phyloP scores from a whole-genome alignment of 305 asterid genomes.

The Fraxinus baroniana region DNA sequence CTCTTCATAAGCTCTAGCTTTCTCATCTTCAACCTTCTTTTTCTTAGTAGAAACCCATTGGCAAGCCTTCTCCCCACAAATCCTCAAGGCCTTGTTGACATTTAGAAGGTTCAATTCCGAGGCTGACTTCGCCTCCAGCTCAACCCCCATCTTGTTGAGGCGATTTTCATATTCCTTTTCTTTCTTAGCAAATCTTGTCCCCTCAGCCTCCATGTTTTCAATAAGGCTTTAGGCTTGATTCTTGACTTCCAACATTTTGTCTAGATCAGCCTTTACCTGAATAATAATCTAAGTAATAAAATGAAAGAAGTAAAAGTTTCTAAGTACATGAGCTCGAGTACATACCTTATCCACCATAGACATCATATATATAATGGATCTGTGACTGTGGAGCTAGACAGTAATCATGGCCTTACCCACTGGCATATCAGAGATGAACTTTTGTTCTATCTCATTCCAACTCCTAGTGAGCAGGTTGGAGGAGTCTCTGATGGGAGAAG shows the following conservation, averaged over 20 bases:
- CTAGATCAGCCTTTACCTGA: not conserved
- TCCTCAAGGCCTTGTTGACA: not conserved
- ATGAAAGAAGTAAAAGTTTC: not conserved
- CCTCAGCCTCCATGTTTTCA: not conserved
- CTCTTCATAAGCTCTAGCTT: not conserved
- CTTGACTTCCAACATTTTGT: not conserved
- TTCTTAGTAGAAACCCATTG: not conserved
- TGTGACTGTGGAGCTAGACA: not conserved
- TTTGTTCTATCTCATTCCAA: not conserved
- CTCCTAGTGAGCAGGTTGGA: not conserved
- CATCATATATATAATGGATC: not conserved
- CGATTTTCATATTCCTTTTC: not conserved
- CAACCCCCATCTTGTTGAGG: not conserved
- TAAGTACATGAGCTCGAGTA: not conserved
- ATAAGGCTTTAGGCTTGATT: not conserved
- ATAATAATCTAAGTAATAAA: not conserved
- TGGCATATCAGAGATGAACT: not conserved
- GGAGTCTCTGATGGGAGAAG: not conserved
- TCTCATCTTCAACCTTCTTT: not conserved
- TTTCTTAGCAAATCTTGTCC: not conserved
- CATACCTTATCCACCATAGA: not conserved
- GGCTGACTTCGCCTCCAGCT: not conserved
- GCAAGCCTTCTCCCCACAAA: not conserved
- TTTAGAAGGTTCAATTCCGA: not conserved
- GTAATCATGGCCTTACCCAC: not conserved